Conservation (phyloP, 495 filamentous ascomycete genomes). For the Neurospora africana region DNA sequence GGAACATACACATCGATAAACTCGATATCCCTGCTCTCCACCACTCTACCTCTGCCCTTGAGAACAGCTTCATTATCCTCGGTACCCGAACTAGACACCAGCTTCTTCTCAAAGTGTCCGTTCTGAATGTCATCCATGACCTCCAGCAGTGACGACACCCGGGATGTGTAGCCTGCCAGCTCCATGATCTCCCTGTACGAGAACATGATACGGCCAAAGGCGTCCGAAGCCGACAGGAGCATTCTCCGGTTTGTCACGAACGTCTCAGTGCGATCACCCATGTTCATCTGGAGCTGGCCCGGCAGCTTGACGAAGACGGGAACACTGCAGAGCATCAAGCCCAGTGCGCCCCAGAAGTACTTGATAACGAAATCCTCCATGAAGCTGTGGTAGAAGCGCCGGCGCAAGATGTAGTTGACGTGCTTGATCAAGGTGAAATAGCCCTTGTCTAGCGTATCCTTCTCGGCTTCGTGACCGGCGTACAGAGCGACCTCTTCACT, state of each 20-base stretch:
- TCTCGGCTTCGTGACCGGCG: slow-evolving; percentile 88
- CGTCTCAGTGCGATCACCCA: slow-evolving; percentile 87
- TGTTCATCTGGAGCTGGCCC: slow-evolving; percentile 52
- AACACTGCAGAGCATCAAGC: slow-evolving; percentile 86
- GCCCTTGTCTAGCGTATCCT: slow-evolving; percentile 92
- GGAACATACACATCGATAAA: slow-evolving; percentile 61
- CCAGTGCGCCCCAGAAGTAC: slow-evolving; percentile 96
- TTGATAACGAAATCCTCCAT: slow-evolving; percentile 99
- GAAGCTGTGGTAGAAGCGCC: slow-evolving; percentile 86
- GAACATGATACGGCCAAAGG: slow-evolving; percentile 95
- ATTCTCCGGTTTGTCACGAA: slow-evolving; percentile 93
- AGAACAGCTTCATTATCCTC: slow-evolving; percentile 72
- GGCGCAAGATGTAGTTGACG: slow-evolving; percentile 85
- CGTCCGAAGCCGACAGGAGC: slow-evolving; percentile 84
- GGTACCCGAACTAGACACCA: slow-evolving; percentile 76
- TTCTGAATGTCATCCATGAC: slow-evolving; percentile 89
- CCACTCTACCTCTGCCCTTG: slow-evolving; percentile 61
- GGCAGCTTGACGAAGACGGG: slow-evolving; percentile 94
- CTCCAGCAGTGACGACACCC: slow-evolving; percentile 77
- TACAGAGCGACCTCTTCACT: slow-evolving; percentile 92
- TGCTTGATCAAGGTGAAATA: slow-evolving; percentile 99
- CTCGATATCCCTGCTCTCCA: slow-evolving; percentile 71
- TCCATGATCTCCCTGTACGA: slow-evolving; percentile 96
- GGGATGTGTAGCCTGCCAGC: slow-evolving; percentile 87
- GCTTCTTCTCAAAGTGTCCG: slow-evolving; percentile 88